Evolutionary conservation across 352 stramenopile genomes (phyloP).

Genomic region (Lagenidium giganteum): DNA sequence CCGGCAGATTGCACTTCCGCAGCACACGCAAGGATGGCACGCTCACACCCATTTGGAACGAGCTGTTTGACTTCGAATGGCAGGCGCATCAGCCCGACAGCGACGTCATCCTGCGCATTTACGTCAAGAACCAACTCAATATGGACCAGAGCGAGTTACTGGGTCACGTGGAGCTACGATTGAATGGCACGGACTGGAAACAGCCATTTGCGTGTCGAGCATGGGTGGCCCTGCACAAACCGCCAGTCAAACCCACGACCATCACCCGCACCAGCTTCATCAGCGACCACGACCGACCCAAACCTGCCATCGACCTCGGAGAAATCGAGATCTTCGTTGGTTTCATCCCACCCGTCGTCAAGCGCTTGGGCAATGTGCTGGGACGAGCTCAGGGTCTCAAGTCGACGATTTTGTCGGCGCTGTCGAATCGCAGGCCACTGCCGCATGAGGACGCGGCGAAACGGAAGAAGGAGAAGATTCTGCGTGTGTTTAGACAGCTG

Average conservation of each 20-base stretch:
- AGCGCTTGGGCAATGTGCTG: background rate
- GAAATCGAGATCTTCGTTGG: constrained; percentile 48
- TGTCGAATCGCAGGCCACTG: background rate
- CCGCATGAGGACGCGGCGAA: constrained; percentile 8
- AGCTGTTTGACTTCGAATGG: constrained; percentile 77
- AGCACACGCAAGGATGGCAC: constrained; percentile 67
- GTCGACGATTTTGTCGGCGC: constrained; percentile 40
- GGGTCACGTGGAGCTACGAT: constrained; percentile 40
- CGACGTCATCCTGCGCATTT: constrained; percentile 24
- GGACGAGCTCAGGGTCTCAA: constrained; percentile 25
- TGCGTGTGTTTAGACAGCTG: constrained; percentile 40
- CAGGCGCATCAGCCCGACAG: constrained; percentile 12
- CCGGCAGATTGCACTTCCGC: constrained; percentile 43
- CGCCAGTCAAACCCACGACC: constrained; percentile 1
- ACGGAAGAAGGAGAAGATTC: constrained; percentile 39
- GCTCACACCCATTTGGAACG: constrained; percentile 66
- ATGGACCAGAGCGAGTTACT: constrained; percentile 63
- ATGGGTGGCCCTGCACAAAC: constrained; percentile 47
- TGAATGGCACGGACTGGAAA: constrained; percentile 18
- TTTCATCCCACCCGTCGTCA: constrained; percentile 25
- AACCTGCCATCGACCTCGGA: constrained; percentile 22
- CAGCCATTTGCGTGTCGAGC: constrained; percentile 35
- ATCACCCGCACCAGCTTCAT: constrained; percentile 4
- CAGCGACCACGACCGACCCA: constrained; percentile 7
- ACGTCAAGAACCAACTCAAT: constrained; percentile 63